phyloP scores from a whole-genome alignment of 2,329 filamentous ascomycete genomes.

The Ceratocystis albifundus region DNA sequence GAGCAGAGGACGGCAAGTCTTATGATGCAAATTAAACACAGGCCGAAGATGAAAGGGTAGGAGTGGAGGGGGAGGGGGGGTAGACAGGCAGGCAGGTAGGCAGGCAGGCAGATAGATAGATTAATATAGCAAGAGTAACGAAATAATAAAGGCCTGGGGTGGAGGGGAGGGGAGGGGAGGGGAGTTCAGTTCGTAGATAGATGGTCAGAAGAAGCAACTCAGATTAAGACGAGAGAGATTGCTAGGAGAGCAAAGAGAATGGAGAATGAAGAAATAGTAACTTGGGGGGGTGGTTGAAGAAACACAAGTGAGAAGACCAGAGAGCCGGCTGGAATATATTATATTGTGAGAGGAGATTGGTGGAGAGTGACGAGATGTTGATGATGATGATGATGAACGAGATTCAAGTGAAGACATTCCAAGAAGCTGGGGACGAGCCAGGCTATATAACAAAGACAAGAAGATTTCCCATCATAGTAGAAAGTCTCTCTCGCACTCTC shows the following conservation, averaged over 20 bases:
- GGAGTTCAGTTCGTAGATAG: not conserved
- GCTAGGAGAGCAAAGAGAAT: not conserved
- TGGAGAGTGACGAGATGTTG: not conserved
- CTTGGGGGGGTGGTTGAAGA: not conserved
- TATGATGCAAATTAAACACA: not conserved
- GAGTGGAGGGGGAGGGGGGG: not conserved
- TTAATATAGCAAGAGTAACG: not conserved
- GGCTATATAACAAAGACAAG: slow-evolving; percentile 5
- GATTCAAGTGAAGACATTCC: slow-evolving; percentile 4
- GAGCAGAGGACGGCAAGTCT: not conserved
- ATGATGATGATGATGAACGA: slow-evolving; percentile 9
- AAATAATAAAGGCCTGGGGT: not conserved
- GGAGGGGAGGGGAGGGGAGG: not conserved
- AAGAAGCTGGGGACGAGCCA: slow-evolving; percentile 1
- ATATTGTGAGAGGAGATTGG: slow-evolving; percentile 3
- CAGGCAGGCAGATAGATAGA: not conserved
- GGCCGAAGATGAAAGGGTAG: not conserved
- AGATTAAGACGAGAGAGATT: not conserved
- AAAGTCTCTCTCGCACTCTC: not conserved
- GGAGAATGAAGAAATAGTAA: not conserved
- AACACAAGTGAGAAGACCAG: slow-evolving; percentile 10
- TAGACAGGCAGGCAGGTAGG: not conserved
- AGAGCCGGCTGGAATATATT: slow-evolving; percentile 19
- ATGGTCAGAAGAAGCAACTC: not conserved
- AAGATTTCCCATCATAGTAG: not conserved